phyloP scores from a whole-genome alignment of 305 asterid genomes.

The Lippia alba region DNA sequence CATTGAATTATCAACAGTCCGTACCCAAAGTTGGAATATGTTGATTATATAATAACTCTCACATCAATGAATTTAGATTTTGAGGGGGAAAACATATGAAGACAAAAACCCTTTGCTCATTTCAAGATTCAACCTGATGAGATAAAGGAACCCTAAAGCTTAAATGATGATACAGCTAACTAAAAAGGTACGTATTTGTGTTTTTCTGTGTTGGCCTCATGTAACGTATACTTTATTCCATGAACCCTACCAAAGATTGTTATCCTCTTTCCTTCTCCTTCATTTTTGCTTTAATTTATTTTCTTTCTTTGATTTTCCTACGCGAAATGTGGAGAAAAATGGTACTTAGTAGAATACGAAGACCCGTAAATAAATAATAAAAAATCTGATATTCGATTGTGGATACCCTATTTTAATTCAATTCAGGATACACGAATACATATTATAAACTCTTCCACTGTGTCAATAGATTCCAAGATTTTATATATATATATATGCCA shows the following conservation, averaged over 20 bases:
- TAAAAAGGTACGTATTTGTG: slow-evolving; percentile 30
- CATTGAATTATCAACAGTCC: no score
- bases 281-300: no score
- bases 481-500: no score
- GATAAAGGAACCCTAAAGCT: slow-evolving; percentile 29
- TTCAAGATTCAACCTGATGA: slow-evolving; percentile 17
- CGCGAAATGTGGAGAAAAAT: no score
- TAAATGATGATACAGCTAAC: slow-evolving; percentile 19
- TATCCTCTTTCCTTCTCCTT: no score
- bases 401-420: no score
- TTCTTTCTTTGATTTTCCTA: no score
- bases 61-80: neutral
- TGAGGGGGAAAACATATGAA: neutral
- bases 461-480: no score
- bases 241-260: neutral
- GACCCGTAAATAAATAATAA: no score
- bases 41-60: neutral
- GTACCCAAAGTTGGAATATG: neutral
- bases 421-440: no score
- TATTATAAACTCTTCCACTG: no score
- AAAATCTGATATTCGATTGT: no score
- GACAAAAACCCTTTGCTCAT: neutral
- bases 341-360: neutral
- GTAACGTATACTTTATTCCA: slow-evolving; percentile 27
- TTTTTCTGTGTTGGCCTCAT: slow-evolving; percentile 29